Percentiles rank a stretch among this genome's conserved stretches.
phyloP scores from a whole-genome alignment of 192 early-diverging fungal genomes.

The Gonapodya prolifera region DNA sequence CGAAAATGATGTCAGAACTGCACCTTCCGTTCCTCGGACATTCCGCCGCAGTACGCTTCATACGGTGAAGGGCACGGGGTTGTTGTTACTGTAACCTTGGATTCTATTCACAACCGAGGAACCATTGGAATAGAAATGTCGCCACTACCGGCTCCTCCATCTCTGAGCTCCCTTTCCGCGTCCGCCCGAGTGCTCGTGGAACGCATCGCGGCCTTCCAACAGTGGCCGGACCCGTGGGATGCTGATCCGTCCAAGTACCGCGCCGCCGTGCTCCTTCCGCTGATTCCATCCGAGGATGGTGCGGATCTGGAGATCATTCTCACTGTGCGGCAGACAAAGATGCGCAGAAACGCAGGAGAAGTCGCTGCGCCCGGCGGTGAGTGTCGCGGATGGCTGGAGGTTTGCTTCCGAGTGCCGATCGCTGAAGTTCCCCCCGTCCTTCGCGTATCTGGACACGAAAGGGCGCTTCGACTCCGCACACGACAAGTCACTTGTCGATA shows the following conservation, averaged over 20 bases:
- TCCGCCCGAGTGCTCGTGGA: not conserved
- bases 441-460: no score
- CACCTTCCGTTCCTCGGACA: slow-evolving; percentile 3
- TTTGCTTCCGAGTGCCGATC: no score
- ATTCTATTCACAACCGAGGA: no score
- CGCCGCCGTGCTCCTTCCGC: not conserved
- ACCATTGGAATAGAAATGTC: no score
- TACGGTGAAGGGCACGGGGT: no score
- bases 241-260: not conserved
- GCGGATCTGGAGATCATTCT: not conserved
- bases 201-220: not conserved
- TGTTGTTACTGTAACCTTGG: no score
- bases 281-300: not conserved
- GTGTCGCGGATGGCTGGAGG: not conserved
- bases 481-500: not conserved
- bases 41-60: not conserved
- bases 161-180: not conserved
- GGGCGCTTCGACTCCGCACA: not conserved
- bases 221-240: slow-evolving; percentile 3
- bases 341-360: slow-evolving; percentile 1
- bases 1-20: not conserved
- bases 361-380: not conserved
- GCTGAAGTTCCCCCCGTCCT: no score
- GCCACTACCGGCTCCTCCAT: not conserved
- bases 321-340: slow-evolving; percentile 3